Evolutionary conservation across 208 protist genomes (phyloP).

Genomic region (Wallacemonas rigidus): DNA sequence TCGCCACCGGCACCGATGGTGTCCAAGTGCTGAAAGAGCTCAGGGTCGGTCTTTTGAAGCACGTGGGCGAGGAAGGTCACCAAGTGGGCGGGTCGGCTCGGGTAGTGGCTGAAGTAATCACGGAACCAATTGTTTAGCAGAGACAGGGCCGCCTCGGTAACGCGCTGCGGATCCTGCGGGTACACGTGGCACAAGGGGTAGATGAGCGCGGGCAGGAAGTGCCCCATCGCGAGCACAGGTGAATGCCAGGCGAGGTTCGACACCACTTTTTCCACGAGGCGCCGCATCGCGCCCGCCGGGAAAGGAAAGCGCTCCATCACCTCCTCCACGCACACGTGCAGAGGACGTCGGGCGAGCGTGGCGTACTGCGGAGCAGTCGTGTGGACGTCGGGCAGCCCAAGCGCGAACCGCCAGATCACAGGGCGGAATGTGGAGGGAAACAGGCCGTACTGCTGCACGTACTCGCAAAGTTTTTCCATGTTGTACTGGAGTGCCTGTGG

Average conservation of each 20-base stretch:
- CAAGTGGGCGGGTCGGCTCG: slow-evolving; percentile 55
- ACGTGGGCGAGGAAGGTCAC: slow-evolving; percentile 52
- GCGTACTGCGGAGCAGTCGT: slow-evolving; percentile 70
- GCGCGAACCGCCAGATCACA: slow-evolving; percentile 82
- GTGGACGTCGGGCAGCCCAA: slow-evolving; percentile 51
- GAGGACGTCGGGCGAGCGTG: slow-evolving; percentile 48
- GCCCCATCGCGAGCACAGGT: slow-evolving; percentile 66
- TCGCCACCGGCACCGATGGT: slow-evolving; percentile 52
- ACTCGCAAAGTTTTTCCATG: slow-evolving; percentile 56
- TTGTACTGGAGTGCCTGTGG: slow-evolving; percentile 53
- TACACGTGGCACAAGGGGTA: slow-evolving; percentile 79
- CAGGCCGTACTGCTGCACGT: slow-evolving; percentile 64
- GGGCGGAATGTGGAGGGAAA: slow-evolving; percentile 74
- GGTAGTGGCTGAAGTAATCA: slow-evolving; percentile 84
- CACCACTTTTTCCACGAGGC: slow-evolving; percentile 52
- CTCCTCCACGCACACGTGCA: slow-evolving; percentile 48
- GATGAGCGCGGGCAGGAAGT: slow-evolving; percentile 75
- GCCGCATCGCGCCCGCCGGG: slow-evolving; percentile 23
- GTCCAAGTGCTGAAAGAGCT: slow-evolving; percentile 56
- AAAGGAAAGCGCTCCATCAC: slow-evolving; percentile 75
- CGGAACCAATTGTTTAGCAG: slow-evolving; percentile 83
- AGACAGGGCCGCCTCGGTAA: slow-evolving; percentile 68
- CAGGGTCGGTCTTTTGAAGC: slow-evolving; percentile 44
- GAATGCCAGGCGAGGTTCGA: slow-evolving; percentile 73
- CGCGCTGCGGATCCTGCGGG: slow-evolving; percentile 56